A percentile compares a stretch with the other conserved stretches of the same genome.
These are phyloP conservation scores for Rhizophagus clarus DNA, from an alignment of 192 early-diverging fungal genomes.

Conservation along the genomic window DNA sequence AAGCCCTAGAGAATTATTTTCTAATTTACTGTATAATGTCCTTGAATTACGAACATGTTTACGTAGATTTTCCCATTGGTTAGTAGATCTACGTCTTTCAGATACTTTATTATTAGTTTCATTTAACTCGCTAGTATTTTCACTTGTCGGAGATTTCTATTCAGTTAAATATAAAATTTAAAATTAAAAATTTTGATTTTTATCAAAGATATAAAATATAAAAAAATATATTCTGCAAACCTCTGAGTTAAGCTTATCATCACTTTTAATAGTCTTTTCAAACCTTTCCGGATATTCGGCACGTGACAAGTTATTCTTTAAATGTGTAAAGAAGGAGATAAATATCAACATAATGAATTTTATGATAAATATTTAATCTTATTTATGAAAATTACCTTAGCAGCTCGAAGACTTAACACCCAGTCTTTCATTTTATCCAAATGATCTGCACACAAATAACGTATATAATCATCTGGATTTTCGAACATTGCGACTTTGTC, in stretches of 20 bases:
- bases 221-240: neutral
- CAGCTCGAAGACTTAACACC: slow-evolving; percentile 67
- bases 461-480: slow-evolving; percentile 76
- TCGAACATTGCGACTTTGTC: slow-evolving; percentile 79
- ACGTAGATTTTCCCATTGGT: neutral
- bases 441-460: slow-evolving; percentile 69
- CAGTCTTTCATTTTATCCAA: slow-evolving; percentile 71
- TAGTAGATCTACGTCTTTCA: neutral
- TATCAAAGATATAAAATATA: neutral
- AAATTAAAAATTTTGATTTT: neutral
- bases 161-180: neutral
- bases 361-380: neutral
- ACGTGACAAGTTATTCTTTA: neutral
- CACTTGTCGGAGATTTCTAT: neutral
- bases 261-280: neutral
- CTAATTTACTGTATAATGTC: neutral
- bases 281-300: neutral
- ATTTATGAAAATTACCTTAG: slow-evolving; percentile 60
- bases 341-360: neutral
- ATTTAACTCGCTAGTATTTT: neutral
- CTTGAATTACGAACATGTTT: neutral
- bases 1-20: too few relatives aligned
- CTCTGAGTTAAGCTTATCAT: neutral
- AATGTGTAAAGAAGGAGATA: neutral
- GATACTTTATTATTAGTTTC: neutral